phyloP scores from a whole-genome alignment of 768 basidiomycete genomes.

The Hirschioporus abietinus region DNA sequence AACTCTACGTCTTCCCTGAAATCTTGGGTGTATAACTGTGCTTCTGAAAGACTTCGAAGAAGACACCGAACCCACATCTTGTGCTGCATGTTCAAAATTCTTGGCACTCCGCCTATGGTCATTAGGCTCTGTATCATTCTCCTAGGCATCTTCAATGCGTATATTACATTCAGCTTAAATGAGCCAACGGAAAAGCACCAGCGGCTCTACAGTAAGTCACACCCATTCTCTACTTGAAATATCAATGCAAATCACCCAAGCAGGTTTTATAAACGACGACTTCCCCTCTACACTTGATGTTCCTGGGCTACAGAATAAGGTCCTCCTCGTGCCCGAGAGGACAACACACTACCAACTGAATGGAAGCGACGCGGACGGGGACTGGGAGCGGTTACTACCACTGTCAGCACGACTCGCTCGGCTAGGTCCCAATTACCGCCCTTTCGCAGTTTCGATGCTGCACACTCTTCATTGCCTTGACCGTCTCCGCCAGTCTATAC shows the following conservation, averaged over 20 bases:
- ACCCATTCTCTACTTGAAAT: too few species aligned
- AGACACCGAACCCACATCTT: not conserved
- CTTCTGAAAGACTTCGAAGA: too few species aligned
- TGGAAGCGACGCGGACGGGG: not conserved
- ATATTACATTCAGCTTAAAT: not conserved
- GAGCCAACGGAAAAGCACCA: not conserved
- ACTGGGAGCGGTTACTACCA: not conserved
- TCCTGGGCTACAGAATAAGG: not conserved
- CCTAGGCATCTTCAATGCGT: not conserved
- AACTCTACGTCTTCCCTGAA: not conserved
- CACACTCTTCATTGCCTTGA: constrained; percentile 46
- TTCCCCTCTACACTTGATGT: not conserved
- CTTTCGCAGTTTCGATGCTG: constrained; percentile 34
- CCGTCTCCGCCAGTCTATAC: constrained; percentile 25
- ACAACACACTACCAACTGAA: not conserved
- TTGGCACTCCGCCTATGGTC: not conserved
- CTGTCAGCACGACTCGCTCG: constrained; percentile 16
- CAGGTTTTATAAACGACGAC: not conserved
- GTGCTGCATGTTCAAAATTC: not conserved
- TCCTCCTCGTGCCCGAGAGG: not conserved
- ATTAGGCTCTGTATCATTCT: not conserved
- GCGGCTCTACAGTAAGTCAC: not conserved
- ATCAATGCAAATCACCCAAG: too few species aligned
- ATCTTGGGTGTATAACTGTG: too few species aligned
- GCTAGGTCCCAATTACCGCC: constrained; percentile 28